A percentile compares a stretch with the other conserved stretches of the same genome.
These are phyloP conservation scores for Penicillium longicatenatum DNA, from an alignment of 495 filamentous ascomycete species.

Conservation along the genomic window DNA sequence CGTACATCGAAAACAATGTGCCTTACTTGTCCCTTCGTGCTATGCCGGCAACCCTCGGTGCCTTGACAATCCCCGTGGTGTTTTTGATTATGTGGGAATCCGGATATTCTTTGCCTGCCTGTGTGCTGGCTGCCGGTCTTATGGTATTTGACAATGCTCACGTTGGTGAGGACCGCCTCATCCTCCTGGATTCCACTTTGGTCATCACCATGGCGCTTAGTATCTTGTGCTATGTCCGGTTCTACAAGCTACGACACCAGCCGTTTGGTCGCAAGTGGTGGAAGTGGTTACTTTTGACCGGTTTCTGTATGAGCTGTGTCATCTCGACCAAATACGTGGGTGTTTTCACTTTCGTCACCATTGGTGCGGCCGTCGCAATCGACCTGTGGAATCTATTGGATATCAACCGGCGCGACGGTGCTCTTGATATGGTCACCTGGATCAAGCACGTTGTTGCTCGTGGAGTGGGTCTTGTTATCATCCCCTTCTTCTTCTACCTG, in stretches of 20 bases:
- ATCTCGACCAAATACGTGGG: constrained; percentile 99
- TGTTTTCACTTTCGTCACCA: constrained; percentile 94
- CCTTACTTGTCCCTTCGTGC: constrained; percentile 95
- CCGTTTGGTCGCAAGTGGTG: constrained; percentile 96
- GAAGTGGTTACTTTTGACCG: constrained; percentile 97
- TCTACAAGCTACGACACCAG: constrained; percentile 93
- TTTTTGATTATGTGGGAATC: constrained; percentile 99
- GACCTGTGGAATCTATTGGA: constrained; percentile 96
- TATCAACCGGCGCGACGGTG: constrained; percentile 75
- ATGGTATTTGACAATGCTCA: constrained; percentile 98
- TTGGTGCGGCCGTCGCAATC: constrained; percentile 88
- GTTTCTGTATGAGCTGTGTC: constrained; percentile 91
- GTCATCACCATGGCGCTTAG: constrained; percentile 95
- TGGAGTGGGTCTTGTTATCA: constrained; percentile 75
- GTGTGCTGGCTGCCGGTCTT: constrained; percentile 79
- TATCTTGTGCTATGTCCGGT: constrained; percentile 89
- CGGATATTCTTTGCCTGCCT: constrained; percentile 92
- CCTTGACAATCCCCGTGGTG: constrained; percentile 89
- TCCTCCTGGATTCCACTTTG: constrained; percentile 90
- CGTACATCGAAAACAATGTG: constrained; percentile 95
- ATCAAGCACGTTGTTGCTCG: constrained; percentile 89
- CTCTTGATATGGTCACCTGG: constrained; percentile 76
- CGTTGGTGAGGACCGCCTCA: constrained; percentile 94
- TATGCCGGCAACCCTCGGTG: constrained; percentile 87
- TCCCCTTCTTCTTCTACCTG: constrained; percentile 96